Evolutionary conservation across 306 rosid species (phyloP).

Genomic region (Ziziphus jujuba): DNA sequence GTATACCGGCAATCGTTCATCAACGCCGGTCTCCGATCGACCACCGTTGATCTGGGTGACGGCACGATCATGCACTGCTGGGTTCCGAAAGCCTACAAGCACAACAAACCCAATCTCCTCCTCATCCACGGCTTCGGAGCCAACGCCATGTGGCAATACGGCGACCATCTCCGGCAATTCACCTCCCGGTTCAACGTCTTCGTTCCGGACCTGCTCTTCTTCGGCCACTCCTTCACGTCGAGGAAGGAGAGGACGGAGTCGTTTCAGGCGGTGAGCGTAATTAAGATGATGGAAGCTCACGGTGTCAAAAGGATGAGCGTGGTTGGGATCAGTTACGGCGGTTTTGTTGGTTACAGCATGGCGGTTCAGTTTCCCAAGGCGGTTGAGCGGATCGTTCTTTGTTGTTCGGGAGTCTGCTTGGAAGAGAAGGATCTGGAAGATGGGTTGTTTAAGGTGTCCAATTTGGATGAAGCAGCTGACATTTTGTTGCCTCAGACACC

Average conservation of each 20-base stretch:
- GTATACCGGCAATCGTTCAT: slow-evolving; percentile 48
- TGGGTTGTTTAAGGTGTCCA: slow-evolving; percentile 56
- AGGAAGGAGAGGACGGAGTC: slow-evolving; percentile 49
- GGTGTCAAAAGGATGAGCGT: slow-evolving; percentile 44
- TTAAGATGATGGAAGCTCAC: slow-evolving; percentile 47
- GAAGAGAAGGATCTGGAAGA: slow-evolving; percentile 62
- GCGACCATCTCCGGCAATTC: slow-evolving; percentile 50
- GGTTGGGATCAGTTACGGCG: slow-evolving; percentile 84
- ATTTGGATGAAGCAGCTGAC: slow-evolving; percentile 56
- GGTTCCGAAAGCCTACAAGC: slow-evolving; percentile 50
- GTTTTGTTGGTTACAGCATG: slow-evolving; percentile 63
- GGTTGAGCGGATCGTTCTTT: slow-evolving; percentile 55
- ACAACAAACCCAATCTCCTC: slow-evolving; percentile 45
- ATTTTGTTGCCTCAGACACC: slow-evolving; percentile 77
- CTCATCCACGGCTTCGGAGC: slow-evolving; percentile 83
- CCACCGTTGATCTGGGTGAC: slow-evolving; percentile 44
- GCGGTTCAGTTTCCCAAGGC: slow-evolving; percentile 59
- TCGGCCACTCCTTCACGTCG: slow-evolving; percentile 58
- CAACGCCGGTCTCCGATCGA: slow-evolving; percentile 60
- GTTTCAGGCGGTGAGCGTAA: slow-evolving; percentile 57
- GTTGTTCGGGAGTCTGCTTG: slow-evolving; percentile 71
- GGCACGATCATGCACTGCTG: slow-evolving; percentile 75
- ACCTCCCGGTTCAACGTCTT: slow-evolving; percentile 48
- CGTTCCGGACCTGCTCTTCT: slow-evolving; percentile 80
- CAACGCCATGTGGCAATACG: slow-evolving; percentile 83